phyloP scores from a whole-genome alignment of 495 filamentous ascomycete species.

The Penicillium crystallinum region DNA sequence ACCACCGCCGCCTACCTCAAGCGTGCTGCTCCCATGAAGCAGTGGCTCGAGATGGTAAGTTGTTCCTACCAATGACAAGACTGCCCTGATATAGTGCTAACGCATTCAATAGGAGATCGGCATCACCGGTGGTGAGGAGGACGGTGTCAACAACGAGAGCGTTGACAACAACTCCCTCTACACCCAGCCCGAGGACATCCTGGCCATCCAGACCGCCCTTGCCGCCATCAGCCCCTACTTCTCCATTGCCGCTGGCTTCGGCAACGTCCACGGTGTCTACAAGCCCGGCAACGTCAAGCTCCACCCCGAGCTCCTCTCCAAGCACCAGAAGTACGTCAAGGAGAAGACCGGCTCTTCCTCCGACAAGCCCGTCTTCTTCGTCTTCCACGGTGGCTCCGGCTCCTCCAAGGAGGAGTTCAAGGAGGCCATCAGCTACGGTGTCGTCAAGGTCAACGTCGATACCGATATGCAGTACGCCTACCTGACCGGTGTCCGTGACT shows the following conservation, averaged over 20 bases:
- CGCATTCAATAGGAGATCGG: constrained; percentile 64
- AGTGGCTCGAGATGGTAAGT: constrained; percentile 96
- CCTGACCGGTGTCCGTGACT: constrained; percentile 86
- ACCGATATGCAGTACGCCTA: constrained; percentile 72
- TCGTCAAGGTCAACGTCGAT: constrained; percentile 94
- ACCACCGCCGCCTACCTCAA: constrained; percentile 89
- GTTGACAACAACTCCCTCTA: constrained; percentile 96
- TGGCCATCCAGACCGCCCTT: constrained; percentile 78
- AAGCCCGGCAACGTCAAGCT: constrained; percentile 96
- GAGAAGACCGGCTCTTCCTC: constrained; percentile 61
- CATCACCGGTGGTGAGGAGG: constrained; percentile 93
- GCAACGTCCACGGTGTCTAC: constrained; percentile 99
- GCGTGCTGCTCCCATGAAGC: constrained; percentile 89
- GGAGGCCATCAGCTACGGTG: constrained; percentile 84
- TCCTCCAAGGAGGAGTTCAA: constrained; percentile 82
- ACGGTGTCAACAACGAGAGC: constrained; percentile 66
- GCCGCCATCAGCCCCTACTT: constrained; percentile 84
- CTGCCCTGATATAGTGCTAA: constrained; percentile 4
- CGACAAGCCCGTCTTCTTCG: constrained; percentile 93
- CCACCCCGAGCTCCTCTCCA: constrained; percentile 85
- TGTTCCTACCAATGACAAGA: not conserved
- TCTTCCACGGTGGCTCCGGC: constrained; percentile 97
- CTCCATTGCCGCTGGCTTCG: constrained; percentile 96
- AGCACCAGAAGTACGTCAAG: constrained; percentile 89
- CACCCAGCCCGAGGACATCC: constrained; percentile 96